Evolutionary conservation across 306 rosid genomes (phyloP), one percentile per base, ranked within the genome.

Genomic region (Castanea sativa): DNA sequence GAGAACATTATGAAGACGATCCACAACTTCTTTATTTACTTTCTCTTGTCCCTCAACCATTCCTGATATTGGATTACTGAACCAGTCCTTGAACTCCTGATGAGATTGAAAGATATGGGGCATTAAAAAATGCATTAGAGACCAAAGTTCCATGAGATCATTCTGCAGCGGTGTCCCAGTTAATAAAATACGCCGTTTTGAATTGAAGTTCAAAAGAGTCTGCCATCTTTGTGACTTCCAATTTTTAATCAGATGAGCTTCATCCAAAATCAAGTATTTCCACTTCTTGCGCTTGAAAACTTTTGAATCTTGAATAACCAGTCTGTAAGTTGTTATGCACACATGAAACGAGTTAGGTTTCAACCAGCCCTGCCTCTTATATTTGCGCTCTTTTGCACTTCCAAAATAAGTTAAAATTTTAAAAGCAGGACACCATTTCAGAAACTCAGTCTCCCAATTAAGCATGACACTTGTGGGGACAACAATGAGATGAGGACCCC

Each of bases 181-280:
- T 83, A 95, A 87, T 68, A 95, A 88, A 78, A 95, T 95, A 49
- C 98, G 96, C 14, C 99, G 90, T 82, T 95, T 95, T 27, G 99
- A 86, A 84, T 93, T 93, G 92, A 95, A 95, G 88, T 95, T 95
- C 90, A 95, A 81, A 73, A 95, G 96, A 7, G 99, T 95, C 79
- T 95, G 99, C 99, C 99, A 95, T 84, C 99, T 88, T 78, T 95
- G 99, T 33, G 99, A 95, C 87, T 95, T 95, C 99, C 99, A 95
- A 83, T 95, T 95, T 85, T 95, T 95, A 76, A 95, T 95, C 85
- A 93, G 87, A 85, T 95, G 99, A 78, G 99, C 99, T 84, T 95
- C 99, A 86, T 95, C 99, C 82, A 95, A 87, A 80, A 95, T 95
- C 90, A 95, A 84, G 86, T 95, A 95, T 74, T 95, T 95, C 99